Evolutionary conservation across 176 grass and related monocot species (phyloP).

Genomic region (Aegilops umbellulata): DNA sequence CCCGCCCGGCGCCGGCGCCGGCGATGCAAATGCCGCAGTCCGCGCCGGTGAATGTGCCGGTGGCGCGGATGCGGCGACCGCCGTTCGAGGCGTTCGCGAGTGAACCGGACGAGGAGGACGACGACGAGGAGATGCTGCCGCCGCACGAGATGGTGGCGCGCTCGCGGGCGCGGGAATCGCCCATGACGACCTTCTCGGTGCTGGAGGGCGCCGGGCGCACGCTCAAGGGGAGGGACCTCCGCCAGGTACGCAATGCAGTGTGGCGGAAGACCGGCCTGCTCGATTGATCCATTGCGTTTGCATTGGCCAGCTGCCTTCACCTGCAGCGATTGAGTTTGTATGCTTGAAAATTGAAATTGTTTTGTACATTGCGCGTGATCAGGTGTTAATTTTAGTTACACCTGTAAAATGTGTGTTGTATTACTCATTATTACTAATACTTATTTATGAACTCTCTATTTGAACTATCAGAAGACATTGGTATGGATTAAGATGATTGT

Average conservation of each 20-base stretch:
- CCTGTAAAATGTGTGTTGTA: constrained; percentile 17
- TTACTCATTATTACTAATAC: no score
- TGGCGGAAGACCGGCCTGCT: constrained; percentile 80
- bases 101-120: constrained; percentile 34
- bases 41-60: constrained; percentile 74
- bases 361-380: constrained; percentile 35
- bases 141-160: constrained; percentile 80
- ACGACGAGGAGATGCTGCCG: constrained; percentile 69
- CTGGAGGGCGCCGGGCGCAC: constrained; percentile 77
- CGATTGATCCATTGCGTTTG: constrained; percentile 53
- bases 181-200: constrained; percentile 73
- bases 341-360: constrained; percentile 13
- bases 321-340: constrained; percentile 10
- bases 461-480: not conserved
- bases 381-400: constrained; percentile 44
- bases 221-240: constrained; percentile 89
- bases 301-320: not conserved
- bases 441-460: constrained; percentile 4
- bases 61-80: constrained; percentile 26
- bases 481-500: constrained; percentile 2
- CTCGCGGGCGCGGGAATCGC: constrained; percentile 45
- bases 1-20: constrained; percentile 40
- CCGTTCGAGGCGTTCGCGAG: not conserved
- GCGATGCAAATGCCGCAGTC: constrained; percentile 46
- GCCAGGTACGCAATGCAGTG: constrained; percentile 77